Evolutionary conservation across 345 rosid species (phyloP).

Genomic region (Citrus maxima): DNA sequence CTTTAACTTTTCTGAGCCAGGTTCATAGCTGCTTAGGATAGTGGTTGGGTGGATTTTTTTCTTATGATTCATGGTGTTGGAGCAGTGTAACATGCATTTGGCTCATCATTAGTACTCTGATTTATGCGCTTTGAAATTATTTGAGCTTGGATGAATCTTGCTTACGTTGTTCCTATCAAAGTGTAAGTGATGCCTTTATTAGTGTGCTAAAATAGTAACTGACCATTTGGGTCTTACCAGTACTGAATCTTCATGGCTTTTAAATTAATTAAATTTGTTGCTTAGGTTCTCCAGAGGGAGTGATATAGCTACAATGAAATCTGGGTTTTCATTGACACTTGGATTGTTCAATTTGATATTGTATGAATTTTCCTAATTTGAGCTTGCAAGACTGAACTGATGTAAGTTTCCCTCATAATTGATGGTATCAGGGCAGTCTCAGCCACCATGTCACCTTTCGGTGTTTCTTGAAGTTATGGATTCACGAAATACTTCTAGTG

Average conservation of each 20-base stretch:
- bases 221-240: neutral
- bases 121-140: constrained; percentile 3
- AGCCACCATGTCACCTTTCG: constrained; percentile 99
- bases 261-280: neutral
- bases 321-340: neutral
- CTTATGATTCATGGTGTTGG: constrained; percentile 8
- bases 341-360: constrained; percentile 7
- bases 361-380: constrained; percentile 4
- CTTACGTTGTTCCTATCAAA: constrained; percentile 3
- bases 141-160: constrained; percentile 20
- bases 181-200: constrained; percentile 7
- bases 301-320: neutral
- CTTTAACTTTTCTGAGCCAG: constrained; percentile 14
- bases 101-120: constrained; percentile 7
- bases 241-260: neutral
- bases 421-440: constrained; percentile 99
- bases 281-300: neutral
- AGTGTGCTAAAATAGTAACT: constrained; percentile 5
- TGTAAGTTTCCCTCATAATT: constrained; percentile 34
- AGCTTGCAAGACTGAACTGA: constrained; percentile 33
- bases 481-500: constrained; percentile 81
- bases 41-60: constrained; percentile 14
- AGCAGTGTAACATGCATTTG: constrained; percentile 3
- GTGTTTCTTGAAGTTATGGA: constrained; percentile 99
- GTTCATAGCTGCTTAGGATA: constrained; percentile 1